phyloP scores from a whole-genome alignment of 768 basidiomycete genomes.

The Phallus indusiatus region DNA sequence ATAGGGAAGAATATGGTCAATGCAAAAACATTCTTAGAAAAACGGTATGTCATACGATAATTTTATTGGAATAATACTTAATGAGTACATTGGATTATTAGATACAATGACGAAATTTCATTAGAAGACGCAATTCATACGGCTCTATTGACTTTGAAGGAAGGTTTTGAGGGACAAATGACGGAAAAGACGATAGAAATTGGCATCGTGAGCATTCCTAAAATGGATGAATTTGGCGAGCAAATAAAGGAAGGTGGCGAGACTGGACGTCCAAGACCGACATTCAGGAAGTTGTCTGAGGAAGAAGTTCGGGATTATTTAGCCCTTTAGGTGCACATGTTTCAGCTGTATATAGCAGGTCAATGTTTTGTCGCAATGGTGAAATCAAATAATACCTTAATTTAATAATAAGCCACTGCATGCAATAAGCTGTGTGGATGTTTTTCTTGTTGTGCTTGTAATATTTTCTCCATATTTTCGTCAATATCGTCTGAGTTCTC shows the following conservation, averaged over 20 bases:
- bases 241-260: slow-evolving; percentile 60
- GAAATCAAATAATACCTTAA: not conserved
- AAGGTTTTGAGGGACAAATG: slow-evolving; percentile 99
- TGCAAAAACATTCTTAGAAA: slow-evolving; percentile 98
- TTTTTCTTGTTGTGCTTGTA: slow-evolving; percentile 76
- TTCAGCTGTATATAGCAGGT: not conserved
- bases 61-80: slow-evolving; percentile 13
- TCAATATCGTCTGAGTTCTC: slow-evolving; percentile 82
- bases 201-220: slow-evolving; percentile 88
- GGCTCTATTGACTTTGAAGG: slow-evolving; percentile 92
- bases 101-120: slow-evolving; percentile 98
- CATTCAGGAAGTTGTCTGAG: slow-evolving; percentile 92
- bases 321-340: slow-evolving; percentile 45
- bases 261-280: slow-evolving; percentile 67
- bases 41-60: slow-evolving; percentile 54
- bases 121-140: slow-evolving; percentile 99
- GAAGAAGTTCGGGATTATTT: slow-evolving; percentile 97
- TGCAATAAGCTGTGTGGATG: slow-evolving; percentile 91
- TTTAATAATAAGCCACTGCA: slow-evolving; percentile 83
- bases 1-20: slow-evolving; percentile 99
- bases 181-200: slow-evolving; percentile 99
- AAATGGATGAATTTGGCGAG: slow-evolving; percentile 35
- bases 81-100: slow-evolving; percentile 24
- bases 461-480: slow-evolving; percentile 79
- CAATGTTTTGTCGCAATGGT: not conserved